These are phyloP conservation scores for Fusarium armeniacum DNA, from an alignment of 2,329 filamentous ascomycete species.

Conservation along the genomic window DNA sequence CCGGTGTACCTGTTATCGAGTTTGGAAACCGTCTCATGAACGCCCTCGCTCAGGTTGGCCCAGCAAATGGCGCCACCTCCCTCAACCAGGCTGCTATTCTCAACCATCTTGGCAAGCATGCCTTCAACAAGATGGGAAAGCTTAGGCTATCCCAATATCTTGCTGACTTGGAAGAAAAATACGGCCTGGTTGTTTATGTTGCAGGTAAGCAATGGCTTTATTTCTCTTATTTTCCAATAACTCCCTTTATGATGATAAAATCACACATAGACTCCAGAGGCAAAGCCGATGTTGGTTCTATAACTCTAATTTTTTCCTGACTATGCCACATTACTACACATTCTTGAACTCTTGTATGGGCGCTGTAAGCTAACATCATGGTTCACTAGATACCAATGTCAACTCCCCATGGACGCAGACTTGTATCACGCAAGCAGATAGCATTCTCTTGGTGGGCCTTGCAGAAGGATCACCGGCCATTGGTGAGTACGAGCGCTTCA, in stretches of 20 bases:
- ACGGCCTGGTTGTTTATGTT: constrained; percentile 93
- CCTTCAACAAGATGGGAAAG: constrained; percentile 98
- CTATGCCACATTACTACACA: constrained; percentile 8
- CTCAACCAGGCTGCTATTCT: constrained; percentile 94
- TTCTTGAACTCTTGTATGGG: constrained; percentile 17
- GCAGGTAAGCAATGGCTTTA: constrained; percentile 70
- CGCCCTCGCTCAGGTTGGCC: constrained; percentile 89
- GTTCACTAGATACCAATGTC: constrained; percentile 86
- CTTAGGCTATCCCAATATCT: constrained; percentile 95
- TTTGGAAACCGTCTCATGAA: constrained; percentile 92
- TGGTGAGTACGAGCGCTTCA: constrained; percentile 95
- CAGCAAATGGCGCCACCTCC: constrained; percentile 89
- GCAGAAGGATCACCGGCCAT: constrained; percentile 91
- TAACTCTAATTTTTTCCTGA: constrained; percentile 80
- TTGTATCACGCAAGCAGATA: constrained; percentile 96
- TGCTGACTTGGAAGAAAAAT: constrained; percentile 96
- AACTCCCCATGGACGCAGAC: constrained; percentile 99
- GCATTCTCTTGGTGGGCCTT: constrained; percentile 90
- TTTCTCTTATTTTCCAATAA: constrained; percentile 18
- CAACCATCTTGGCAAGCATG: constrained; percentile 94
- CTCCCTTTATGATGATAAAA: constrained; percentile 65
- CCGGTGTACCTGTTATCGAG: constrained; percentile 93
- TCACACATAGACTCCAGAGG: constrained; percentile 60
- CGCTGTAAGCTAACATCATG: constrained; percentile 49
- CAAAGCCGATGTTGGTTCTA: constrained; percentile 68